Conservation (phyloP, 768 basidiomycete genomes). For the Suillus luteus region DNA sequence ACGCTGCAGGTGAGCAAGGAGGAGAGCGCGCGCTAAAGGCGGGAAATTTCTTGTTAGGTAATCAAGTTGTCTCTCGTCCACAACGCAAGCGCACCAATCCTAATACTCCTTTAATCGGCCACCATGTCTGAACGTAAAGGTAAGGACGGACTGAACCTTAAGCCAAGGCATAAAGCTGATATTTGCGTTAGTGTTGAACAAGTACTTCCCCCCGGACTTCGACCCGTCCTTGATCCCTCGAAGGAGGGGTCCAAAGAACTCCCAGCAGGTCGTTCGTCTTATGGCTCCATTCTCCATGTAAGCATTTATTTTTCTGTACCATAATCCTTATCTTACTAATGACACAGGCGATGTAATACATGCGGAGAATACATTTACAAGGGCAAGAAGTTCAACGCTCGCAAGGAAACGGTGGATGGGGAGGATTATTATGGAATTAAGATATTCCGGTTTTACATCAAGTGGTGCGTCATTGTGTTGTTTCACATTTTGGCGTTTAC, state of each 20-base stretch:
- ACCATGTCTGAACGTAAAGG: slow-evolving; percentile 87
- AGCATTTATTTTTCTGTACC: slow-evolving; percentile 24
- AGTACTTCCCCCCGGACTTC: slow-evolving; percentile 97
- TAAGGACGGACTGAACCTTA: slow-evolving; percentile 27
- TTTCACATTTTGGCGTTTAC: slow-evolving; percentile 14
- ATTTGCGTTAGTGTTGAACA: slow-evolving; percentile 73
- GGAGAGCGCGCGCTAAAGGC: slow-evolving; percentile 27
- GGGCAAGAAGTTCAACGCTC: slow-evolving; percentile 99
- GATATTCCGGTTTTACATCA: slow-evolving; percentile 91
- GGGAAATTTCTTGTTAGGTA: slow-evolving; percentile 38
- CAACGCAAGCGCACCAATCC: background rate
- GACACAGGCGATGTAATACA: slow-evolving; percentile 80
- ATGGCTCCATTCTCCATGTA: slow-evolving; percentile 99
- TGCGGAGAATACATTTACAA: slow-evolving; percentile 99
- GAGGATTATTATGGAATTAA: slow-evolving; percentile 99
- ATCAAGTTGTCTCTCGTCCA: slow-evolving; percentile 21
- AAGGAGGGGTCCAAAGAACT: slow-evolving; percentile 87
- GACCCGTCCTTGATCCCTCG: slow-evolving; percentile 96
- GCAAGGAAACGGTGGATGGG: slow-evolving; percentile 96
- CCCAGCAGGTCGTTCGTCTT: slow-evolving; percentile 95
- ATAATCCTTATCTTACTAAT: slow-evolving; percentile 16
- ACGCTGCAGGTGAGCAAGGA: slow-evolving; percentile 19
- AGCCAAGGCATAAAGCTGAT: slow-evolving; percentile 10
- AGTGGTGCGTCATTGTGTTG: slow-evolving; percentile 62
- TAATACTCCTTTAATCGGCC: slow-evolving; percentile 15